These are phyloP conservation scores for Vitis cinerea DNA, from an alignment of 164 flowering plant species.

Conservation along the genomic window DNA sequence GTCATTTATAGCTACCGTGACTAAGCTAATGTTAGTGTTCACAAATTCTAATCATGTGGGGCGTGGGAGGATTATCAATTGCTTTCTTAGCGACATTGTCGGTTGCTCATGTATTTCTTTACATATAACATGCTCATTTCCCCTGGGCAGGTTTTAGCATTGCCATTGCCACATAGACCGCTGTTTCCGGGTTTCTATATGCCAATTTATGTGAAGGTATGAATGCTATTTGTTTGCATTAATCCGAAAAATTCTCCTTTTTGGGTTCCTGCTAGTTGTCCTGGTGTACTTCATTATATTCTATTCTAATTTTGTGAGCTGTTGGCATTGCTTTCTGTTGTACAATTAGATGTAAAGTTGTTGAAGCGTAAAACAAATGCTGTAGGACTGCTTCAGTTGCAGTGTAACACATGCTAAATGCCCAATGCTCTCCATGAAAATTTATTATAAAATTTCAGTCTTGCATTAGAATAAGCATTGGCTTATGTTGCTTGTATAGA, in stretches of 20 bases:
- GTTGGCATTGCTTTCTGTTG: neutral
- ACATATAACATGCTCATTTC: neutral
- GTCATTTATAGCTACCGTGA: too few species aligned
- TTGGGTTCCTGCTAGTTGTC: neutral
- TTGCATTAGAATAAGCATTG: neutral
- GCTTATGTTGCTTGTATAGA: neutral
- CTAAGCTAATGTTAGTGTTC: too few species aligned
- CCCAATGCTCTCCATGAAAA: too few species aligned
- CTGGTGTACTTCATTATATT: neutral
- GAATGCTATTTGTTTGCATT: neutral
- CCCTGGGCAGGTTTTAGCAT: slow-evolving; percentile 74
- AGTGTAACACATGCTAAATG: neutral
- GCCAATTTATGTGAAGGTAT: slow-evolving; percentile 97
- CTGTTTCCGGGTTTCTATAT: slow-evolving; percentile 95
- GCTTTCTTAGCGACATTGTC: neutral
- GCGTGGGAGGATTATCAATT: neutral
- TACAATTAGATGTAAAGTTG: neutral
- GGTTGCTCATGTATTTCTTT: neutral
- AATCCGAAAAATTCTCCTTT: neutral
- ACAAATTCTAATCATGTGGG: too few species aligned
- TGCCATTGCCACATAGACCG: slow-evolving; percentile 87
- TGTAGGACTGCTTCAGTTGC: neutral
- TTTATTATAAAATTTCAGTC: too few species aligned
- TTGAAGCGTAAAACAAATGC: neutral
- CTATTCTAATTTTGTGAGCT: neutral